These are phyloP conservation scores for Angomonas deanei DNA, from an alignment of 208 protist species.

Conservation along the genomic window DNA sequence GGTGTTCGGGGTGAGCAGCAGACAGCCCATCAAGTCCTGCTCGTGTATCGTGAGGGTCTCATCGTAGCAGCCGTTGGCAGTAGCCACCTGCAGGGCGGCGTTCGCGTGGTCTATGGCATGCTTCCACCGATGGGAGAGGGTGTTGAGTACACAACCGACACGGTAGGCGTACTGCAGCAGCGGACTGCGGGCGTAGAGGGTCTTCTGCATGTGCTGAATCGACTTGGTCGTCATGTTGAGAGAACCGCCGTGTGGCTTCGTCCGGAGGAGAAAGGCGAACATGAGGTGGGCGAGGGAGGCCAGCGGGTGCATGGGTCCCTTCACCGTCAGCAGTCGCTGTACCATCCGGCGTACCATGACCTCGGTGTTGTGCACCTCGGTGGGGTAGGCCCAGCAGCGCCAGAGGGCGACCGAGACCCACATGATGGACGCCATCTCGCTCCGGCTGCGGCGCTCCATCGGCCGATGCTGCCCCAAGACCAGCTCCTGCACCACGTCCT, in stretches of 20 bases:
- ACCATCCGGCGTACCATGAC: conserved; percentile 29
- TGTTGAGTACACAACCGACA: conserved; percentile 12
- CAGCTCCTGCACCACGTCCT: conserved; percentile 37
- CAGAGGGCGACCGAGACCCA: conserved; percentile 34
- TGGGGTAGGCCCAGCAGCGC: conserved; percentile 26
- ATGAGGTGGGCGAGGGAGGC: conserved; percentile 25
- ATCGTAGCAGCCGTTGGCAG: conserved; percentile 21
- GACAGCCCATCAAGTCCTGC: conserved; percentile 25
- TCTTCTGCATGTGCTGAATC: conserved; percentile 23
- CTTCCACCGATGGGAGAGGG: conserved; percentile 29
- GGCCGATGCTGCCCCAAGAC: conserved; percentile 35
- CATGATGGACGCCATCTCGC: conserved; percentile 25
- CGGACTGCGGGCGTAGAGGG: conserved; percentile 19
- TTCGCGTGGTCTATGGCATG: conserved; percentile 46
- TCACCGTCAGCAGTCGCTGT: conserved; percentile 21
- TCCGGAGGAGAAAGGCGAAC: conserved; percentile 21
- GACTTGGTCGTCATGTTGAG: conserved; percentile 25
- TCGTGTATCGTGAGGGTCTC: conserved; percentile 21
- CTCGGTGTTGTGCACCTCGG: conserved; percentile 17
- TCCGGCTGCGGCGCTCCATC: conserved; percentile 29
- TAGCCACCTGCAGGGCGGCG: conserved; percentile 38
- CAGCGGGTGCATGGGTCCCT: conserved; percentile 45
- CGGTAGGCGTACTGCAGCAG: conserved; percentile 14
- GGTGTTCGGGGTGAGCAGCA: conserved; percentile 34
- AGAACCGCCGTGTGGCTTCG: conserved; percentile 19